These are phyloP conservation scores for Xylariaceae sp. DNA, from an alignment of 2,329 filamentous ascomycete species.

Conservation along the genomic window DNA sequence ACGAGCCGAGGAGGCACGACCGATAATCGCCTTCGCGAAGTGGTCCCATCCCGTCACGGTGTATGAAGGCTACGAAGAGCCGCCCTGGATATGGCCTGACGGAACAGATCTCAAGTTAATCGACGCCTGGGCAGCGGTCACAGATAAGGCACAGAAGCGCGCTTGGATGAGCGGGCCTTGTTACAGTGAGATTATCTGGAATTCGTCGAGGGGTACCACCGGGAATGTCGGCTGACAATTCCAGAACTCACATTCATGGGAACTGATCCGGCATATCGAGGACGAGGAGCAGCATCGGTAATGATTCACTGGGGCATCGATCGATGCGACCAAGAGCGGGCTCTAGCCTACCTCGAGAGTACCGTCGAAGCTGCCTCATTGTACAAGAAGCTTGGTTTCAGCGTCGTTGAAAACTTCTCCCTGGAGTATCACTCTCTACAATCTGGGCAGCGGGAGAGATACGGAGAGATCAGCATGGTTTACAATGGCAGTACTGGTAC, in stretches of 20 bases:
- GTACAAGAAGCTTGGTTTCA: slow-evolving; percentile 19
- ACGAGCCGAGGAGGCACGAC: neutral
- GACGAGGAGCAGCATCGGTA: slow-evolving; percentile 17
- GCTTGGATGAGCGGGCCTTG: slow-evolving; percentile 11
- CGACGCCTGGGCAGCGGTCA: slow-evolving; percentile 10
- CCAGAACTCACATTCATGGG: slow-evolving; percentile 22
- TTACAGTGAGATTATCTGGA: slow-evolving; percentile 16
- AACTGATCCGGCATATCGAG: slow-evolving; percentile 15
- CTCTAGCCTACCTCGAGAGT: slow-evolving; percentile 20
- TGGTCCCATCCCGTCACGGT: slow-evolving; percentile 16
- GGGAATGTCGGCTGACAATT: neutral
- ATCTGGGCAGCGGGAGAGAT: slow-evolving; percentile 1
- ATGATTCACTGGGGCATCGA: slow-evolving; percentile 21
- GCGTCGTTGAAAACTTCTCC: slow-evolving; percentile 10
- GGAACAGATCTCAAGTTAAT: slow-evolving; percentile 16
- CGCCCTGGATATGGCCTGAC: slow-evolving; percentile 20
- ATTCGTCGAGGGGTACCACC: neutral
- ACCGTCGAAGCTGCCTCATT: slow-evolving; percentile 21
- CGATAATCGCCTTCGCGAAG: slow-evolving; percentile 21
- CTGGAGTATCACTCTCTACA: slow-evolving; percentile 3
- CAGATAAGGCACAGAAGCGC: slow-evolving; percentile 11
- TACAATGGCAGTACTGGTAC: slow-evolving; percentile 5
- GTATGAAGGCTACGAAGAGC: slow-evolving; percentile 14
- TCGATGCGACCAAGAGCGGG: slow-evolving; percentile 4
- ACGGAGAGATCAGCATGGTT: slow-evolving; percentile 18